phyloP scores from a whole-genome alignment of 805 yeast species.

The Schwanniomyces pseudopolymorphus region DNA sequence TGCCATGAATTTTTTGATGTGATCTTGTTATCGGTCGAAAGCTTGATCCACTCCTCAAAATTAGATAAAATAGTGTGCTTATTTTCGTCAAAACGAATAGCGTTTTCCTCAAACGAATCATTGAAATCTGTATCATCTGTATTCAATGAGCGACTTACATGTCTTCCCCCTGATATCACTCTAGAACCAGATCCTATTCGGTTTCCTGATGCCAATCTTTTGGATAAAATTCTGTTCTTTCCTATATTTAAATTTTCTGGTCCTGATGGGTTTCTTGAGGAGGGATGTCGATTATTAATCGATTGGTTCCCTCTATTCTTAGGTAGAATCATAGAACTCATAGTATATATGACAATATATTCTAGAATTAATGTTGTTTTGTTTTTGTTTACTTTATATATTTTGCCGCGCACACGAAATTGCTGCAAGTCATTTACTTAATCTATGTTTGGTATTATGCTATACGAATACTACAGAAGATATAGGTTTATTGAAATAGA shows the following conservation, averaged over 20 bases:
- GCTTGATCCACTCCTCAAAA: constrained; percentile 51
- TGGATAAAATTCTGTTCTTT: constrained; percentile 6
- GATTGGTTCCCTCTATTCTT: constrained; percentile 19
- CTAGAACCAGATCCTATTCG: constrained; percentile 6
- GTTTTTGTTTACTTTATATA: neutral
- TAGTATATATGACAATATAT: neutral
- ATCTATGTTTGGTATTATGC: neutral
- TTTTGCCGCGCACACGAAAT: neutral
- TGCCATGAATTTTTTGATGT: constrained; percentile 87
- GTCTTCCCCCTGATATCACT: constrained; percentile 12
- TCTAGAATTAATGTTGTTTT: neutral
- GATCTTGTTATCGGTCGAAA: constrained; percentile 55
- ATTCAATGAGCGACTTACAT: constrained; percentile 14
- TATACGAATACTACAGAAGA: neutral
- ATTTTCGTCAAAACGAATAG: constrained; percentile 43
- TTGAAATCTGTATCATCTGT: constrained; percentile 15
- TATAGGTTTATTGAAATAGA: neutral
- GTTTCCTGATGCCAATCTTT: constrained; percentile 7
- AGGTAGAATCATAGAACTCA: constrained; percentile 20
- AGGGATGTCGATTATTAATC: constrained; percentile 5
- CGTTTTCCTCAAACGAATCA: constrained; percentile 32
- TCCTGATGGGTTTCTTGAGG: constrained; percentile 9
- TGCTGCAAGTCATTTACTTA: neutral
- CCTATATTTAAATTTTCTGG: constrained; percentile 1
- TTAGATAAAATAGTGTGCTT: constrained; percentile 41